These are phyloP conservation scores for Ogataea trehaloabstinens DNA, from an alignment of 805 yeast genomes.

Conservation along the genomic window DNA sequence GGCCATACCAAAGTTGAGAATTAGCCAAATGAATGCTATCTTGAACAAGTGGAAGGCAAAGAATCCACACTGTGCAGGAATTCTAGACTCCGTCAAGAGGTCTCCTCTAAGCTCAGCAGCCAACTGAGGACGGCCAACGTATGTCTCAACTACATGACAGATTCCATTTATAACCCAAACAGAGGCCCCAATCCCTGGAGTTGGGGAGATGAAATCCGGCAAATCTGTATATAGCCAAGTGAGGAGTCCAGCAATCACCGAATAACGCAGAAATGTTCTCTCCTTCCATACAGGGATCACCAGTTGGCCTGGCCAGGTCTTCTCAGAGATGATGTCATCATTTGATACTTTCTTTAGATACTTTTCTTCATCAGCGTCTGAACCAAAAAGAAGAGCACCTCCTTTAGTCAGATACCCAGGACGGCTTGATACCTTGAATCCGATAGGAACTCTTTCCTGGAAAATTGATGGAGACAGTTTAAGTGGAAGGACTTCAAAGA, in stretches of 20 bases:
- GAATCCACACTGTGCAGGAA: conserved; percentile 60
- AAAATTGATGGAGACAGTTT: conserved; percentile 79
- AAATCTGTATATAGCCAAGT: conserved; percentile 91
- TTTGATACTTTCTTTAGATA: conserved; percentile 46
- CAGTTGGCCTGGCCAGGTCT: conserved; percentile 88
- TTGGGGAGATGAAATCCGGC: conserved; percentile 85
- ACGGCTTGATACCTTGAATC: conserved; percentile 56
- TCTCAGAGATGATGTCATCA: conserved; percentile 52
- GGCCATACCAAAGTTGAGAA: conserved; percentile 67
- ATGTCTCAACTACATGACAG: conserved; percentile 26
- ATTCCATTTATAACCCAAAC: conserved; percentile 45
- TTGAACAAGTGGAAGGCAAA: conserved; percentile 73
- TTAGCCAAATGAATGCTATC: conserved; percentile 49
- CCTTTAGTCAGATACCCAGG: conserved; percentile 85
- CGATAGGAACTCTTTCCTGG: conserved; percentile 60
- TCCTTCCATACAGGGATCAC: conserved; percentile 69
- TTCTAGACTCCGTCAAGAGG: conserved; percentile 37
- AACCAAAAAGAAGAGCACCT: conserved; percentile 73
- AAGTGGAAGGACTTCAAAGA: conserved; percentile 68
- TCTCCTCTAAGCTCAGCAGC: conserved; percentile 52
- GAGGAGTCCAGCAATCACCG: conserved; percentile 40
- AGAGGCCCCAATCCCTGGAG: conserved; percentile 85
- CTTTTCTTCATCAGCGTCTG: conserved; percentile 50
- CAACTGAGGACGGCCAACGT: conserved; percentile 39
- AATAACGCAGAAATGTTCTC: conserved; percentile 40